Percentiles rank a stretch among this genome's conserved stretches.
These are phyloP conservation scores for Epichloe elymi DNA, from an alignment of 2,329 filamentous ascomycete species.

Conservation along the genomic window DNA sequence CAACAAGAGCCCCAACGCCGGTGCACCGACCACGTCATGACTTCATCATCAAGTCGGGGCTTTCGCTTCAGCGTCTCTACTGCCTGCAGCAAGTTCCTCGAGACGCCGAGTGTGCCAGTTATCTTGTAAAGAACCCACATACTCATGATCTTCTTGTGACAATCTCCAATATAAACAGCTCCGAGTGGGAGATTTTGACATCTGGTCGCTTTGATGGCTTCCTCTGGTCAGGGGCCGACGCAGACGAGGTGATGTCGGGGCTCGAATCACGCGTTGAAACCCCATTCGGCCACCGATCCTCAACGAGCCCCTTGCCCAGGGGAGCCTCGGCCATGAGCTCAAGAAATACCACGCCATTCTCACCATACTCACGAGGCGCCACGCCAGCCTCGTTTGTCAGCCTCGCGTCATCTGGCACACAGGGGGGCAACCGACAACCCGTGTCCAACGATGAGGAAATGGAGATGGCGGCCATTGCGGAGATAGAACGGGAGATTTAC, in stretches of 20 bases:
- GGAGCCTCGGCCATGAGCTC: constrained; percentile 29
- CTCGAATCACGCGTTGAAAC: constrained; percentile 42
- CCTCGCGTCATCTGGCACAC: constrained; percentile 33
- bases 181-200: constrained; percentile 93
- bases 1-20: constrained; percentile 55
- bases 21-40: constrained; percentile 53
- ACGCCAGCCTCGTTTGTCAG: constrained; percentile 49
- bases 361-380: constrained; percentile 38
- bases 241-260: constrained; percentile 30
- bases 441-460: constrained; percentile 91
- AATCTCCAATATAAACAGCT: constrained; percentile 71
- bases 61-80: constrained; percentile 76
- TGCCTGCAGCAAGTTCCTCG: constrained; percentile 59
- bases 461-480: constrained; percentile 77
- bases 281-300: constrained; percentile 27
- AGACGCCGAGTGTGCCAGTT: constrained; percentile 76
- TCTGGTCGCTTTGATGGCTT: constrained; percentile 94
- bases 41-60: constrained; percentile 59
- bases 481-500: constrained; percentile 89
- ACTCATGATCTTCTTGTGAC: constrained; percentile 82
- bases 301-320: constrained; percentile 29
- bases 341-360: constrained; percentile 35
- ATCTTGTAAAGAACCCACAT: constrained; percentile 67
- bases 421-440: constrained; percentile 32
- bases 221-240: constrained; percentile 80